These are phyloP conservation scores for Emergomyces pasteurianus DNA, from an alignment of 2,329 filamentous ascomycete species.

Conservation along the genomic window DNA sequence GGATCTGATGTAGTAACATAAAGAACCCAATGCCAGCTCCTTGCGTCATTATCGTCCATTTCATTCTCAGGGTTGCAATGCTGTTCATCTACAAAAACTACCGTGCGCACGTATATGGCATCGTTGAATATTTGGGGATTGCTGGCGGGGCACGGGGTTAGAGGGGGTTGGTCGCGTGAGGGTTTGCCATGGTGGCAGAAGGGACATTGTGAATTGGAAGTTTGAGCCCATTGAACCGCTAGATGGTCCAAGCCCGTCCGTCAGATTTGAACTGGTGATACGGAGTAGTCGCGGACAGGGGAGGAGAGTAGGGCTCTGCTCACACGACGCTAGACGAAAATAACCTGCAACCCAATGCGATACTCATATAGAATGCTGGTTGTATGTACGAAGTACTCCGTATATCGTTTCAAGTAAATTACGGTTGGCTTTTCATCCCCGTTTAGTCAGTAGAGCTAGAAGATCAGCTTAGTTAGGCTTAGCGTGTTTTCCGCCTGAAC, in stretches of 20 bases:
- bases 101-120: constrained; percentile 45
- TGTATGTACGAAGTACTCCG: too few relatives aligned
- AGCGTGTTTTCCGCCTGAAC: too few relatives aligned
- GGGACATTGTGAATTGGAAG: constrained; percentile 8
- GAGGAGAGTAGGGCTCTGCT: not conserved
- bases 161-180: constrained; percentile 17
- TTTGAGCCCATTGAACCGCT: not conserved
- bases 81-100: constrained; percentile 49
- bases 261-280: not conserved
- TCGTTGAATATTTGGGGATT: constrained; percentile 47
- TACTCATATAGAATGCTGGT: not conserved
- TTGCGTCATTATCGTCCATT: constrained; percentile 65
- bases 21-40: constrained; percentile 78
- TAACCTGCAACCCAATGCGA: not conserved
- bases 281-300: not conserved
- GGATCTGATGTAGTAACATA: constrained; percentile 35
- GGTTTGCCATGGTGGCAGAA: constrained; percentile 15
- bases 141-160: constrained; percentile 12
- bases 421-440: too few relatives aligned
- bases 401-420: not conserved
- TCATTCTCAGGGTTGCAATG: constrained; percentile 52
- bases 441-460: too few relatives aligned
- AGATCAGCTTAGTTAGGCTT: too few relatives aligned
- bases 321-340: not conserved
- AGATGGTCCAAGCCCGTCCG: not conserved